A percentile compares a stretch with the other conserved stretches of the same genome.
Evolutionary conservation across 129 eudicot species (phyloP).

Genomic region (Arctium minus): DNA sequence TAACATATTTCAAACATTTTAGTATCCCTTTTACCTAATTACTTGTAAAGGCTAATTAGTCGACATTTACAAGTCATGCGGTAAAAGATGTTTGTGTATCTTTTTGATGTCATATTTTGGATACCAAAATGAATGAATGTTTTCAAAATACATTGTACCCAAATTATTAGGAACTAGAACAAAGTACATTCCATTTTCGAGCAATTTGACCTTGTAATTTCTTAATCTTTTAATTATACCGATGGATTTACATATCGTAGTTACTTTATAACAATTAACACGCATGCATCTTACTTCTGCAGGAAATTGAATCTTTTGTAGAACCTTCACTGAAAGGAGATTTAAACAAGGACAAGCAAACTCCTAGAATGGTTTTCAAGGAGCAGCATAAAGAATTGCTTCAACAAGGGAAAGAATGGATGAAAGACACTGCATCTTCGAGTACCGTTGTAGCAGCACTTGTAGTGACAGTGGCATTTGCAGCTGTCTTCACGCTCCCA

Average conservation of each 20-base stretch:
- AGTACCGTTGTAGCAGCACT: conserved; percentile 33
- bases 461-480: conserved; percentile 29
- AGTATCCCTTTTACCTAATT: not conserved
- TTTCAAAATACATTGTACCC: not conserved
- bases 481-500: conserved; percentile 19
- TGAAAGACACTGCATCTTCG: conserved; percentile 18
- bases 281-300: not conserved
- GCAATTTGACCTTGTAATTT: not conserved
- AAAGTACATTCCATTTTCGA: not conserved
- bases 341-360: not conserved
- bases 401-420: conserved; percentile 22
- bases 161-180: not conserved
- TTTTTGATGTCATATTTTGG: not conserved
- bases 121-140: no score
- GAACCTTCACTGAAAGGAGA: not conserved
- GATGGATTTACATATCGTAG: not conserved
- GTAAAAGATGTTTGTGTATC: not conserved
- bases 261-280: not conserved
- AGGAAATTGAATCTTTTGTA: conserved; percentile 14
- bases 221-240: not conserved
- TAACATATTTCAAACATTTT: not conserved
- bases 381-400: conserved; percentile 14
- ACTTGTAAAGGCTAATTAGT: not conserved
- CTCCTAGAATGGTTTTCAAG: conserved; percentile 8
- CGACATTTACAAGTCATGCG: not conserved